Evolutionary conservation across 441 rosid species (phyloP).

Genomic region (Adansonia gregorii): DNA sequence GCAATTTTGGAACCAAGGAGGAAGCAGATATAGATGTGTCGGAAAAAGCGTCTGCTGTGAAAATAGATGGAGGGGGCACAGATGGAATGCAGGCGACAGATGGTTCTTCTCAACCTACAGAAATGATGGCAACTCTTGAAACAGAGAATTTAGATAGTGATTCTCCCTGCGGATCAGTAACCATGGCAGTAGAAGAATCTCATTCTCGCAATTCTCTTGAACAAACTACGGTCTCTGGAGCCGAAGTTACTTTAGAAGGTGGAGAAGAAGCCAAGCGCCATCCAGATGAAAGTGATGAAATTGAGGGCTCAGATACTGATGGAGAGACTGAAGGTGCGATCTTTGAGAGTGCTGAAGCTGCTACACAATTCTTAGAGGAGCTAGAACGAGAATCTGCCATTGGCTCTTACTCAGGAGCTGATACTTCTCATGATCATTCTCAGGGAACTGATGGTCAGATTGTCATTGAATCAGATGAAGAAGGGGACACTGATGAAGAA

Average conservation of each 20-base stretch:
- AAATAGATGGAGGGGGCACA: conserved; percentile 38
- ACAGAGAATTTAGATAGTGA: conserved; percentile 24
- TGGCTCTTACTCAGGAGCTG: conserved; percentile 58
- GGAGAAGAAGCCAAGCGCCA: conserved; percentile 40
- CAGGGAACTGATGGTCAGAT: conserved; percentile 77
- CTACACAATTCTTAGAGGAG: conserved; percentile 78
- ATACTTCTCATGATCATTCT: conserved; percentile 53
- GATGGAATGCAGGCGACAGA: conserved; percentile 34
- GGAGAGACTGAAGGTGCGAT: conserved; percentile 64
- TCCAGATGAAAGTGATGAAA: conserved; percentile 41
- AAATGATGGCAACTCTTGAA: conserved; percentile 28
- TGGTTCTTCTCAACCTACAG: conserved; percentile 23
- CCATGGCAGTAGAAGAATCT: conserved; percentile 26
- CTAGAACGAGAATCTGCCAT: conserved; percentile 59
- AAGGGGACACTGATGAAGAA: conserved; percentile 67
- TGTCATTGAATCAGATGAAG: conserved; percentile 80
- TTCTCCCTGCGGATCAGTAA: conserved; percentile 13
- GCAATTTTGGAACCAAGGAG: conserved; percentile 24
- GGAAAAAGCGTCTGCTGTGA: conserved; percentile 21
- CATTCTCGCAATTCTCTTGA: conserved; percentile 24
- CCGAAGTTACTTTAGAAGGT: conserved; percentile 37
- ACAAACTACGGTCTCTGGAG: conserved; percentile 26
- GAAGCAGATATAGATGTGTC: conserved; percentile 19
- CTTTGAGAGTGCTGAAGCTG: conserved; percentile 76
- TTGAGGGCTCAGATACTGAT: conserved; percentile 55